These are phyloP conservation scores for Trametopsis cervina DNA, from an alignment of 768 basidiomycete genomes.

Conservation along the genomic window DNA sequence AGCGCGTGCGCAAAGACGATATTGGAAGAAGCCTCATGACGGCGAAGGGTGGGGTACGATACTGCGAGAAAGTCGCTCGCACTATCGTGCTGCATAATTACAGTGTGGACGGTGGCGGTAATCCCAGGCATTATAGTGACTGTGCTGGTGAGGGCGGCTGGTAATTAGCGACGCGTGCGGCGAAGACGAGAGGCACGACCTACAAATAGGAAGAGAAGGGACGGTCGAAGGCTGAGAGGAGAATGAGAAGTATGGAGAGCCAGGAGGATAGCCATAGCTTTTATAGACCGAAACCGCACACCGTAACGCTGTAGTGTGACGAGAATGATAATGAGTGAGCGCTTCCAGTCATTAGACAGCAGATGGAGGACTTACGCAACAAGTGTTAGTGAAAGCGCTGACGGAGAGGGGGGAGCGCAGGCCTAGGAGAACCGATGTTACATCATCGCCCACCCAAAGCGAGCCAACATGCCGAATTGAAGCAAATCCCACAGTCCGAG, in stretches of 20 bases:
- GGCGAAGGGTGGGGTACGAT: conserved; percentile 34
- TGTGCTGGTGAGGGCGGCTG: too few species aligned
- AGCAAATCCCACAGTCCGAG: too few species aligned
- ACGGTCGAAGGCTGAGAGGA: not conserved
- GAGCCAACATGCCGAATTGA: too few species aligned
- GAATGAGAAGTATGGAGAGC: not conserved
- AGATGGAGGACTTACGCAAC: too few species aligned
- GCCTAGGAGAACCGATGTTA: too few species aligned
- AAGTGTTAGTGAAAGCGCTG: too few species aligned
- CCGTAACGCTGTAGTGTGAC: too few species aligned
- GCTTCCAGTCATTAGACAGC: too few species aligned
- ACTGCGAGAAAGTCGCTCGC: conserved; percentile 34
- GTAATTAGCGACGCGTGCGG: not conserved
- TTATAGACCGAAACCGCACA: too few species aligned
- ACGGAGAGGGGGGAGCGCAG: too few species aligned
- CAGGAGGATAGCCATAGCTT: not conserved
- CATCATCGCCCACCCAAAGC: too few species aligned
- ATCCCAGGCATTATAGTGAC: conserved; percentile 28
- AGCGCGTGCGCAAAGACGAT: conserved; percentile 47
- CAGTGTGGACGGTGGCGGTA: conserved; percentile 17
- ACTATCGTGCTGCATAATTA: conserved; percentile 33
- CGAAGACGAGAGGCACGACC: not conserved
- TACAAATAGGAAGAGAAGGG: not conserved
- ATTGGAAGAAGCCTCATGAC: conserved; percentile 42
- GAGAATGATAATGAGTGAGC: too few species aligned